Percentiles rank a stretch among this genome's conserved stretches.
Conservation (phyloP, 768 basidiomycete species). For the Amanita pseudoporphyria region DNA sequence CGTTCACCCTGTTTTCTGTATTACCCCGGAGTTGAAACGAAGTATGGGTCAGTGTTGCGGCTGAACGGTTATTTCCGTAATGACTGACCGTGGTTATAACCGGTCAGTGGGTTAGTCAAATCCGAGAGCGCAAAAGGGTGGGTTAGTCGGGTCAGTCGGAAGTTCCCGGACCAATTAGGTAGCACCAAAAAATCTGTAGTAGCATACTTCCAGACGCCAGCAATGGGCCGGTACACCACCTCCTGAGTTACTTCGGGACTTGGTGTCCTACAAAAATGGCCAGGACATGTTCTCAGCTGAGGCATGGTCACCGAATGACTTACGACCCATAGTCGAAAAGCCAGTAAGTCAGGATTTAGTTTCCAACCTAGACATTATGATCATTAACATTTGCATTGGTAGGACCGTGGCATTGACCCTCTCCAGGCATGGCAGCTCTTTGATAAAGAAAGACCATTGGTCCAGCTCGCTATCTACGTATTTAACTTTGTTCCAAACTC, state of each 20-base stretch:
- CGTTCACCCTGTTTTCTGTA: no score
- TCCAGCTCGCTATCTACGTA: constrained; percentile 17
- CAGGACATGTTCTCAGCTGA: neutral
- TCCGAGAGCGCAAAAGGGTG: neutral
- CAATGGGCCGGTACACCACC: neutral
- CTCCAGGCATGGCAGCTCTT: neutral
- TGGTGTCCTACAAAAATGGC: neutral
- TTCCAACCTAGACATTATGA: neutral
- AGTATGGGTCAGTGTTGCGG: no score
- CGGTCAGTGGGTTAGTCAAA: constrained; percentile 2
- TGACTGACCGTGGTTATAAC: constrained; percentile 1
- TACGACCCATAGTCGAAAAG: neutral
- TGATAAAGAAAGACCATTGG: constrained; percentile 6
- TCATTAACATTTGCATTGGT: neutral
- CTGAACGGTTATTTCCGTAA: no score
- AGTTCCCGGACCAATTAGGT: constrained; percentile 1
- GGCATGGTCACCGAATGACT: neutral
- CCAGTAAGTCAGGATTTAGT: neutral
- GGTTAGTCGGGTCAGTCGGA: neutral
- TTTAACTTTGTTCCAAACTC: constrained; percentile 20
- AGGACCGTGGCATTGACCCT: neutral
- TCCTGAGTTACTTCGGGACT: neutral
- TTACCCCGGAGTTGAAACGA: no score
- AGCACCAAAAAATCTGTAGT: neutral
- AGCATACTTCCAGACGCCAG: neutral